Conservation (phyloP, 2,329 filamentous ascomycete species). For the Fusarium fracticaudum region DNA sequence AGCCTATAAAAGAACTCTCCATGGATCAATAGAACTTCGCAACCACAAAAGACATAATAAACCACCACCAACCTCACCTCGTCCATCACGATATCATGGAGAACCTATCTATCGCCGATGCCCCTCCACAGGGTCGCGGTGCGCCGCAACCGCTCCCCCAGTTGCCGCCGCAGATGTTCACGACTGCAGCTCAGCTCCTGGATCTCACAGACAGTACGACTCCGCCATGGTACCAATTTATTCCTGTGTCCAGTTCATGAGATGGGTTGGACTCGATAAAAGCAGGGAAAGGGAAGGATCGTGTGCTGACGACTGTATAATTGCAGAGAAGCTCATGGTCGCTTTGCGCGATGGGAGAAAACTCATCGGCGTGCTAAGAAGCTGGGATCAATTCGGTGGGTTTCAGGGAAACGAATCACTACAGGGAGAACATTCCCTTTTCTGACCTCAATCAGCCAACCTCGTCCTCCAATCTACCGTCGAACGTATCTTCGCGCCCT, state of each 20-base stretch:
- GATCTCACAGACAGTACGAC: slow-evolving; percentile 95
- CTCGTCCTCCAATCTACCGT: slow-evolving; percentile 92
- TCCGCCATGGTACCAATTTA: slow-evolving; percentile 23
- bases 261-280: not conserved
- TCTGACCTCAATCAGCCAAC: slow-evolving; percentile 71
- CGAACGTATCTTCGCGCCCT: slow-evolving; percentile 81
- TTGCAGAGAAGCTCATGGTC: slow-evolving; percentile 90
- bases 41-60: slow-evolving; percentile 7
- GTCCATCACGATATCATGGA: slow-evolving; percentile 57
- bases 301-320: slow-evolving; percentile 38
- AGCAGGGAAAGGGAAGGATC: slow-evolving; percentile 27
- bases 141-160: slow-evolving; percentile 64
- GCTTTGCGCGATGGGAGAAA: slow-evolving; percentile 93
- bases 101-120: slow-evolving; percentile 62
- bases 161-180: slow-evolving; percentile 96
- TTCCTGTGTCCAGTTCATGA: slow-evolving; percentile 11
- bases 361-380: slow-evolving; percentile 89
- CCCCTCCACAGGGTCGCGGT: slow-evolving; percentile 53
- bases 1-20: slow-evolving; percentile 22
- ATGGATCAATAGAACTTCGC: slow-evolving; percentile 33
- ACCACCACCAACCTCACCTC: slow-evolving; percentile 1
- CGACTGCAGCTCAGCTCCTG: slow-evolving; percentile 92
- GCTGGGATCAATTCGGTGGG: slow-evolving; percentile 98
- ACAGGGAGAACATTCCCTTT: slow-evolving; percentile 4
- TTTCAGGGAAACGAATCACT: slow-evolving; percentile 10